Conservation (phyloP, 306 rosid species). For the Rosa chinensis region DNA sequence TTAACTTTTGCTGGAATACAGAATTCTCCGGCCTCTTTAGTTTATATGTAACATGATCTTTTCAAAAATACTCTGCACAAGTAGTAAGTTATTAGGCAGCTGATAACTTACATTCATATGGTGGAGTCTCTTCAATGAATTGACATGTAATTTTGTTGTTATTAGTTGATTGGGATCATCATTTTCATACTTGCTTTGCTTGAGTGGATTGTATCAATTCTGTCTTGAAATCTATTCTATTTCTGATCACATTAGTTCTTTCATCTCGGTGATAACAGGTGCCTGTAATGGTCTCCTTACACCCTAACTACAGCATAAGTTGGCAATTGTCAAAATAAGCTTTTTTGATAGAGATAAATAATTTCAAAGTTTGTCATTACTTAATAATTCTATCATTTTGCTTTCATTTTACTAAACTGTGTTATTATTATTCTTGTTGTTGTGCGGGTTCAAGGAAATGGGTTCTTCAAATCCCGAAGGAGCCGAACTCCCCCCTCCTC, state of each 20-base stretch:
- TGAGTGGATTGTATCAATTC: neutral
- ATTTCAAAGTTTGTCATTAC: neutral
- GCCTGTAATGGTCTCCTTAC: neutral
- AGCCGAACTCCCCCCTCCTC: conserved; percentile 25
- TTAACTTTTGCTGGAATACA: too few relatives aligned
- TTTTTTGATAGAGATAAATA: neutral
- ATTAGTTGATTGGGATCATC: neutral
- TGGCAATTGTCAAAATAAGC: neutral
- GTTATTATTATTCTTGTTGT: neutral
- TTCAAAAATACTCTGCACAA: too few relatives aligned
- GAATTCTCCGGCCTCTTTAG: too few relatives aligned
- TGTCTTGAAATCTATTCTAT: neutral
- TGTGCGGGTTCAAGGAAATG: conserved; percentile 32
- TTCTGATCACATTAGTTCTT: neutral
- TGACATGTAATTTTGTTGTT: neutral
- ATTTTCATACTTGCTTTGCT: neutral
- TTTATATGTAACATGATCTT: too few relatives aligned
- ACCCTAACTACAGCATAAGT: neutral
- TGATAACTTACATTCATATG: neutral
- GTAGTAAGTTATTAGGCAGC: too few relatives aligned
- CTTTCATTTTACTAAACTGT: neutral
- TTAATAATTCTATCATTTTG: neutral
- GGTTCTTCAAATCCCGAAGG: neutral
- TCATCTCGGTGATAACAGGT: neutral
- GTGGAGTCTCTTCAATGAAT: neutral